Conservation (phyloP, 257 asterid species). For the Scutellaria baicalensis region DNA sequence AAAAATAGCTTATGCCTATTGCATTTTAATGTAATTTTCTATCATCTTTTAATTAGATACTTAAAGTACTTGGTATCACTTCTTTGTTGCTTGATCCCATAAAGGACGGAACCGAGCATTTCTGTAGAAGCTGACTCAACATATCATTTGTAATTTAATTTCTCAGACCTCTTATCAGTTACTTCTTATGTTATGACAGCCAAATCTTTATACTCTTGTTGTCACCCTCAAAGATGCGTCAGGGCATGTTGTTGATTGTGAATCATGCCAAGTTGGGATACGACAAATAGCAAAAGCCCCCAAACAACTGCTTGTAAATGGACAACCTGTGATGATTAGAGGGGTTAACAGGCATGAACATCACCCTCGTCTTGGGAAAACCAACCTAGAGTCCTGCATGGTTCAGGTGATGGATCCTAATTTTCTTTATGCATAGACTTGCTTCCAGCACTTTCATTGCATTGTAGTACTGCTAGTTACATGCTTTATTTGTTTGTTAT, state of each 20-base stretch:
- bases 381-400: constrained; percentile 95
- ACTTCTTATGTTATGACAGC: constrained; percentile 53
- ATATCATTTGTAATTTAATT: background rate
- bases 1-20: background rate
- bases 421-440: constrained; percentile 7
- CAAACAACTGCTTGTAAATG: constrained; percentile 89
- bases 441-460: constrained; percentile 1
- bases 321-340: constrained; percentile 82
- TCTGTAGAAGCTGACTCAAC: background rate
- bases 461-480: background rate
- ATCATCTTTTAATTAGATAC: background rate
- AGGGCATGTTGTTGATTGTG: constrained; percentile 74
- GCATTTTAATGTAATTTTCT: background rate
- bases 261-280: constrained; percentile 91
- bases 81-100: background rate
- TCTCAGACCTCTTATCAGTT: constrained; percentile 15
- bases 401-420: constrained; percentile 54
- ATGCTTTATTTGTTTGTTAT: background rate
- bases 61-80: background rate
- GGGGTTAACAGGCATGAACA: constrained; percentile 99
- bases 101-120: background rate
- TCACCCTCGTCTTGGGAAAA: constrained; percentile 97
- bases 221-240: constrained; percentile 82
- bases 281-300: constrained; percentile 74
- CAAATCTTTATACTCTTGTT: constrained; percentile 85